Evolutionary conservation across 768 basidiomycete species (phyloP), one percentile per base, ranked within the genome.

Genomic region (Termitomyces sp.): DNA sequence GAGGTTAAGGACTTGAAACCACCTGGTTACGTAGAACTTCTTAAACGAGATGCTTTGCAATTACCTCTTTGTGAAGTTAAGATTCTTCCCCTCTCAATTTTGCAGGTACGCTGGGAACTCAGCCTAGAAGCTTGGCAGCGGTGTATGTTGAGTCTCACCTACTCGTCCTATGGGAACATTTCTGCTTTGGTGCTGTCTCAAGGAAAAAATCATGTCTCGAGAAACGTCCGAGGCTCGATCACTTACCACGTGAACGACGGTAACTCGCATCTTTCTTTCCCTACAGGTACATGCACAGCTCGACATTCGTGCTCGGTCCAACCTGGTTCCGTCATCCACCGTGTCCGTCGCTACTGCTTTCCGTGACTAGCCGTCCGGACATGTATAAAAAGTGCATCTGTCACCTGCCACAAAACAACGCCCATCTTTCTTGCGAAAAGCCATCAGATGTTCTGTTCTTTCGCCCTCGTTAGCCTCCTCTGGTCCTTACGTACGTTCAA

Each of bases 351-450:
- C 36, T 20, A 37, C 20, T 11, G 25, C 11, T 46, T n/a, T 12
- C 55, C 54, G 60, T 25, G 52, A 49, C 31, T 25, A 29, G n/a
- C 40, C 36, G 52, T 46, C 56, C 10, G 36, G 11, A 15, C 14
- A n/a, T n/a, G 38, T 60, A 63, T 63, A 63, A 63, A 56, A 60
- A 58, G 32, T 40, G 14, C 34, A 42, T 53, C 59, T 46, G 42
- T 38, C 51, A 40, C 36, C 40, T 38, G 15, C 31, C 12, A 36
- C 53, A 29, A 20, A 59, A 46, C 38, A 50, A 29, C 25, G 5
- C 40, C n/a, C n/a, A 40, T 7, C 14, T 50, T 29, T 3, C 36
- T 20, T 32, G 37, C 43, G 6, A 38, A n/a, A 20, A 31, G 14
- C 25, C 45, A n/a, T 48, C 46, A 47, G 38, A 64, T 64, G 63